Base-by-base conservation (phyloP, 768 basidiomycete genomes). In the Leccinum uliginosum region DNA sequence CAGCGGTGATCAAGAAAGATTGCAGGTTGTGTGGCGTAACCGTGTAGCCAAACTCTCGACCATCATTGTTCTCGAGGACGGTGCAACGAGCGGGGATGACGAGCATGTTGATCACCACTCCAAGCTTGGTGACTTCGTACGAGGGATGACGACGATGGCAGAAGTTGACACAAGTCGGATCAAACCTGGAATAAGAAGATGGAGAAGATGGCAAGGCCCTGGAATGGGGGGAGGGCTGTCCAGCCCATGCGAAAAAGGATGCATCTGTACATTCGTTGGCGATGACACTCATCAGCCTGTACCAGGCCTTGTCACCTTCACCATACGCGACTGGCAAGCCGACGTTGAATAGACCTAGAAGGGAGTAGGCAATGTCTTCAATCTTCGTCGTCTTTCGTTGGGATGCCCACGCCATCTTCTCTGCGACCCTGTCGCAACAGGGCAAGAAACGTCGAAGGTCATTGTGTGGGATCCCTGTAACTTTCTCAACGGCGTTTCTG, bases 401-500 rank as follows among this genome's bases (percentile, higher is more conserved):
- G 11, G 69, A 65, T 5, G 65, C 65, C 69, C 67, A 68, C 3
- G 6, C 32, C 59, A 68, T 62, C 29, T 59, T 65, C 48, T 67
- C 65, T 6, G 56, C 54, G 32, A 67, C 24, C 27, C 53, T 50
- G 24, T 54, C 51, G 34, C 57, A 59, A 6, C 61, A 54, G 24
- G 60, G 53, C 1, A 43, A 44, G 55, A 65, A 62, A 47, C 34
- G 38, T 29, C 54, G 43, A 9, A 67, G 21, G 19, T 65, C 58
- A 5, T n/a, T 12, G 5, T 32, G 35, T 23, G 56, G 55, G 14
- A 67, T 65, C 0, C 58, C 59, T 4, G 66, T 68, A 14, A 61
- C 54, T 1, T 4, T 10, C 6, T 45, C 38, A 23, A 66, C 47
- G 7, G 56, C 45, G 9, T 23, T 40, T 53, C 62, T 46, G 34